A percentile compares a stretch with the other conserved stretches of the same genome.
These are phyloP conservation scores for Persicaria maculosa DNA, from an alignment of 148 eudicot genomes.

Conservation along the genomic window DNA sequence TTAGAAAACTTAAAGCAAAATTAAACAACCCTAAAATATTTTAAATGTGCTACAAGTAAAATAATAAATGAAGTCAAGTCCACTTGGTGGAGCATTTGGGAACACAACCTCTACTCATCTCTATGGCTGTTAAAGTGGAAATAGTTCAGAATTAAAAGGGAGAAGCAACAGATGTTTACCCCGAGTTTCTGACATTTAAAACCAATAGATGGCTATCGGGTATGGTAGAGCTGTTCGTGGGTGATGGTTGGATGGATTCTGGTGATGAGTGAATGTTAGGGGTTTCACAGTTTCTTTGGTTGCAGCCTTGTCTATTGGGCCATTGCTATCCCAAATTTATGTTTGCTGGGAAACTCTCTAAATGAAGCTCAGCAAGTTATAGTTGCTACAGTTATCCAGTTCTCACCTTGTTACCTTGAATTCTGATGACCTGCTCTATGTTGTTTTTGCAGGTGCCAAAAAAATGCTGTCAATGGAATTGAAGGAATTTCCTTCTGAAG, in stretches of 20 bases:
- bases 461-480: neutral
- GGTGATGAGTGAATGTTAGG: neutral
- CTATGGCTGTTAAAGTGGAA: too few species aligned
- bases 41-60: too few species aligned
- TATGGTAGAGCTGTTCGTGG: neutral
- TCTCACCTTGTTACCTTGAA: neutral
- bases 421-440: neutral
- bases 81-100: too few species aligned
- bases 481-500: neutral
- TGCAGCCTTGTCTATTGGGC: neutral
- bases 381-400: neutral
- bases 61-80: too few species aligned
- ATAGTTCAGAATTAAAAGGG: too few species aligned
- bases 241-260: neutral
- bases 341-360: neutral
- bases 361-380: neutral
- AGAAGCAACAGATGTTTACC: too few species aligned
- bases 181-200: too few species aligned
- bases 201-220: neutral
- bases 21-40: too few species aligned
- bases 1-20: too few species aligned
- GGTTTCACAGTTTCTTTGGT: neutral
- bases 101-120: too few species aligned
- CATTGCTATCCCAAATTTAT: neutral
- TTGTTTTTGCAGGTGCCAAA: neutral